Conservation (phyloP, 1,284 basidiomycete genomes). For the Marasmius sp. region DNA sequence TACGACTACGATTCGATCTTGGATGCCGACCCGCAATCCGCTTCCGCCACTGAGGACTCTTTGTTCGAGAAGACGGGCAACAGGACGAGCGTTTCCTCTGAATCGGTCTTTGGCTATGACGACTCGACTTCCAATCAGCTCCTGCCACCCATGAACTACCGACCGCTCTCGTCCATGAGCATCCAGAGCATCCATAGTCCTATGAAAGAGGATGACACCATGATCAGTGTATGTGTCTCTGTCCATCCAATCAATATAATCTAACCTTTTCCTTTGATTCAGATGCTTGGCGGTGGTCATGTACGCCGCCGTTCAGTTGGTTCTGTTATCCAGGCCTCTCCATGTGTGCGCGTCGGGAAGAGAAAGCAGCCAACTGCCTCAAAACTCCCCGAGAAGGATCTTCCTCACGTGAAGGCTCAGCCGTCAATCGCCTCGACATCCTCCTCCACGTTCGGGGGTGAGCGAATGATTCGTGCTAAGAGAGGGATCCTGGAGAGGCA, state of each 20-base stretch:
- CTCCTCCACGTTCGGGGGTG: constrained; percentile 61
- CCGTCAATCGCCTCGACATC: constrained; percentile 63
- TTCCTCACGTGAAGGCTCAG: constrained; percentile 38
- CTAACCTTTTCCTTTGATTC: constrained; percentile 9
- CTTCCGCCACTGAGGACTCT: constrained; percentile 47
- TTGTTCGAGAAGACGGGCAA: constrained; percentile 64
- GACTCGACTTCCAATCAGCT: constrained; percentile 32
- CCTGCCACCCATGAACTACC: constrained; percentile 47
- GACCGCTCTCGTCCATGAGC: constrained; percentile 66
- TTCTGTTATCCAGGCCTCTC: constrained; percentile 68
- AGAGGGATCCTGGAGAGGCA: constrained; percentile 63
- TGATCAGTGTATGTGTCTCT: constrained; percentile 62
- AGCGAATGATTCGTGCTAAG: constrained; percentile 64
- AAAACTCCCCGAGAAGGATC: constrained; percentile 20
- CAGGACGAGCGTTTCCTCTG: constrained; percentile 50
- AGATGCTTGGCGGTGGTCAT: constrained; percentile 79
- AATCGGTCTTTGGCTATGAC: constrained; percentile 67
- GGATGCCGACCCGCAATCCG: constrained; percentile 44
- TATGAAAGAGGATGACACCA: constrained; percentile 70
- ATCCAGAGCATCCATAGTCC: constrained; percentile 49
- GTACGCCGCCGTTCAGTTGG: constrained; percentile 67
- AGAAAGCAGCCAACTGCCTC: constrained; percentile 45
- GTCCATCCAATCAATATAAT: background rate
- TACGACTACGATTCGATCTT: constrained; percentile 59
- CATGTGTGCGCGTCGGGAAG: constrained; percentile 65